Conservation (phyloP, 495 filamentous ascomycete genomes). For the Aspergillus incahuasiensis region DNA sequence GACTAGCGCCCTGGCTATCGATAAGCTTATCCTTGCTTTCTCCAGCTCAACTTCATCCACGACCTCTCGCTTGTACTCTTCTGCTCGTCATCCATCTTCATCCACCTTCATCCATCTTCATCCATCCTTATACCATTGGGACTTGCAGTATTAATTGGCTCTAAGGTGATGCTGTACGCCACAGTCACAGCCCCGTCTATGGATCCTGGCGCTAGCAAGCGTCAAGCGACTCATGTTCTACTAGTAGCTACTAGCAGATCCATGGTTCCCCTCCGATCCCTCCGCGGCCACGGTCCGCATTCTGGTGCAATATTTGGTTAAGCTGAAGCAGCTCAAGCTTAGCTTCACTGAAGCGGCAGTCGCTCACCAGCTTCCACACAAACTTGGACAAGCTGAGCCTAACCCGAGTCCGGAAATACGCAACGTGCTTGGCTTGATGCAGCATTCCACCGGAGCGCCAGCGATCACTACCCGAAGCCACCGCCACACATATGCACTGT, state of each 20-base stretch:
- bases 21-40: constrained; percentile 38
- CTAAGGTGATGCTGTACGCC: too few relatives aligned
- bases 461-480: neutral
- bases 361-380: neutral
- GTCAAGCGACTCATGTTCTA: neutral
- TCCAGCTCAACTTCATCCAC: too few relatives aligned
- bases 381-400: too few relatives aligned
- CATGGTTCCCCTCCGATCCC: constrained; percentile 23
- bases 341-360: neutral
- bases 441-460: neutral
- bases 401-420: too few relatives aligned
- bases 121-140: too few relatives aligned
- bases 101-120: neutral
- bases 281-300: constrained; percentile 12
- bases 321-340: constrained; percentile 2
- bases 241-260: constrained; percentile 1
- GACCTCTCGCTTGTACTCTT: neutral
- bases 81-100: neutral
- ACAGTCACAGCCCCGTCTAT: too few relatives aligned
- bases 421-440: neutral
- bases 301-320: neutral
- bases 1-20: constrained; percentile 40
- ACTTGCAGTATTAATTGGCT: too few relatives aligned
- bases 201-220: neutral
- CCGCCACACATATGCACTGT: neutral